Base-by-base conservation (phyloP, 768 basidiomycete genomes). In the Lactarius vividus region DNA sequence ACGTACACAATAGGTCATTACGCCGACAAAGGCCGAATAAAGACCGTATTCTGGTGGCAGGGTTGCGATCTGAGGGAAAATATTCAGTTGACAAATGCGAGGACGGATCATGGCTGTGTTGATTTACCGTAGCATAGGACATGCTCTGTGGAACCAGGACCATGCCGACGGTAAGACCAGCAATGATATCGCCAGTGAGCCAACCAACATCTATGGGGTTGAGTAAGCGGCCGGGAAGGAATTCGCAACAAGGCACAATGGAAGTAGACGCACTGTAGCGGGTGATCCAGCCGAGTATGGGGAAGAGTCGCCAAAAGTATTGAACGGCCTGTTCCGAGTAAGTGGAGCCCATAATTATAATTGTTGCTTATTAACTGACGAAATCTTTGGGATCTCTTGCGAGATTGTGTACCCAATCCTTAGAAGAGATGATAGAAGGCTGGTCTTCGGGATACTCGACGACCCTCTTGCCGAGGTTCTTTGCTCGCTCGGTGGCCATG, bases 61-160 rank as follows among this genome's bases (percentile, higher is more conserved):
- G 0, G 87, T 88, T 1, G 96, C 96, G 66, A 88, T 86, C 96
- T 92, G 65, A 49, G 4, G 20, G n/a, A 23, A 29, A 57, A 39
- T 58, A 16, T 23, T 55, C 10, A 31, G 18, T 58, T 42, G 46
- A 11, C 42, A 29, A 9, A 18, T 42, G 18, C 8, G 26, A n/a
- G 39, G 29, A 29, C 4, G 56, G 39, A 31, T 60, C 37, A 16
- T 29, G 33, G 44, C 1, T 11, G 29, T n/a, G 53, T 31, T 10
- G 53, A 4, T 15, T 39, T 75, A 89, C 90, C 78, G 83, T 80
- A 31, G 92, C 92, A 72, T 94, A 96, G 1, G 92, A 95, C 88
- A 96, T 91, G 65, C 88, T 83, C 77, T 99, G 96, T 0, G 96
- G 96, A 7, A 98, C 94, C 56, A 98, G 81, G 13, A 99, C 96